These are phyloP conservation scores for Trichosporon asahii DNA, from an alignment of 1,284 basidiomycete genomes.

Conservation along the genomic window DNA sequence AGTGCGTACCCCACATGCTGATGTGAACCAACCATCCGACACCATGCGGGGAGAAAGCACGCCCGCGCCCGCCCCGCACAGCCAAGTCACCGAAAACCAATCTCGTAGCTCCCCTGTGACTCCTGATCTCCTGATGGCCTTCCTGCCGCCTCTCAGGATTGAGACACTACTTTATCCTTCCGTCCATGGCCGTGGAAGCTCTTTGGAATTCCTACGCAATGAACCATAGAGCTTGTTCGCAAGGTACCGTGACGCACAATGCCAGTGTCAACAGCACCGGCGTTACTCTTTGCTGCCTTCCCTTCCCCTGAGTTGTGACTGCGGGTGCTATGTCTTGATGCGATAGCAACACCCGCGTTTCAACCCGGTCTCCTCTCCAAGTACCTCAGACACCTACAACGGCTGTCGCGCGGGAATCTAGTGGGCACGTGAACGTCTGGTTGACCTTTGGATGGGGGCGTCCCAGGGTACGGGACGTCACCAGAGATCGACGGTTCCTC, in stretches of 20 bases:
- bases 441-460: neutral
- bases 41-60: neutral
- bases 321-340: constrained; percentile 7
- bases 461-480: constrained; percentile 3
- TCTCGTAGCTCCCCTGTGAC: neutral
- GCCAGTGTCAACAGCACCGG: neutral
- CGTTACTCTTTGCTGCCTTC: neutral
- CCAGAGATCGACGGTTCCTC: constrained; percentile 3
- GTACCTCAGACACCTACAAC: neutral
- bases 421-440: neutral
- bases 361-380: neutral
- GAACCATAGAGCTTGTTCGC: constrained; percentile 7
- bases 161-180: neutral
- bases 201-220: constrained; percentile 5
- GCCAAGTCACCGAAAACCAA: neutral
- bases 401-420: neutral
- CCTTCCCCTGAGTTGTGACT: neutral
- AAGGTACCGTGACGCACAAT: neutral
- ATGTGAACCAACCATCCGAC: neutral
- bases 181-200: constrained; percentile 7
- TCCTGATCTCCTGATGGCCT: neutral
- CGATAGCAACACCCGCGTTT: constrained; percentile 7
- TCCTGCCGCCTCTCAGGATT: constrained; percentile 2
- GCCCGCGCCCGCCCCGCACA: neutral
- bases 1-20: constrained; percentile 2